Evolutionary conservation across 192 early-diverging fungal genomes (phyloP).

Genomic region (Oehlia diaphana): DNA sequence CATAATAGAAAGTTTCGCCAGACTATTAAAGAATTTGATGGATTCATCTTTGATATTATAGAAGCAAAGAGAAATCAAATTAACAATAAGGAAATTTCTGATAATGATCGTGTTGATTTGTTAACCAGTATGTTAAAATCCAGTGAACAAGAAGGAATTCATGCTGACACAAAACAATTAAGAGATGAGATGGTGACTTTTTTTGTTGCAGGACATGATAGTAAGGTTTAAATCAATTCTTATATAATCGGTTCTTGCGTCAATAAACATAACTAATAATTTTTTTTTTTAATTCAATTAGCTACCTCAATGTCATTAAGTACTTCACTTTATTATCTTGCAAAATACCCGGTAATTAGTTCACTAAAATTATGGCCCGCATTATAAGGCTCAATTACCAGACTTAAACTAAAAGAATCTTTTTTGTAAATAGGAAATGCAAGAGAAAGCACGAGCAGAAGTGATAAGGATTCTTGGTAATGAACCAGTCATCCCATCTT

Average conservation of each 20-base stretch:
- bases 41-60: background rate
- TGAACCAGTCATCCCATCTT: background rate
- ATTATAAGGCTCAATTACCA: background rate
- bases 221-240: background rate
- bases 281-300: background rate
- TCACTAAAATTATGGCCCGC: background rate
- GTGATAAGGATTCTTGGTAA: background rate
- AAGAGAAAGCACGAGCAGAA: constrained; percentile 1
- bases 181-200: background rate
- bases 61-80: background rate
- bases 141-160: background rate
- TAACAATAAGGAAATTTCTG: background rate
- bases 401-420: background rate
- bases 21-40: background rate
- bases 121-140: background rate
- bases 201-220: background rate
- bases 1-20: background rate
- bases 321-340: background rate
- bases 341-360: background rate
- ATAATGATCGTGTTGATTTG: background rate
- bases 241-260: background rate
- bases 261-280: too few relatives aligned
- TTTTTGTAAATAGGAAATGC: constrained; percentile 2
- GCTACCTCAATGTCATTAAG: background rate
- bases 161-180: background rate